Evolutionary conservation across 805 yeast species (phyloP).

Genomic region (Saccharomyces jurei): DNA sequence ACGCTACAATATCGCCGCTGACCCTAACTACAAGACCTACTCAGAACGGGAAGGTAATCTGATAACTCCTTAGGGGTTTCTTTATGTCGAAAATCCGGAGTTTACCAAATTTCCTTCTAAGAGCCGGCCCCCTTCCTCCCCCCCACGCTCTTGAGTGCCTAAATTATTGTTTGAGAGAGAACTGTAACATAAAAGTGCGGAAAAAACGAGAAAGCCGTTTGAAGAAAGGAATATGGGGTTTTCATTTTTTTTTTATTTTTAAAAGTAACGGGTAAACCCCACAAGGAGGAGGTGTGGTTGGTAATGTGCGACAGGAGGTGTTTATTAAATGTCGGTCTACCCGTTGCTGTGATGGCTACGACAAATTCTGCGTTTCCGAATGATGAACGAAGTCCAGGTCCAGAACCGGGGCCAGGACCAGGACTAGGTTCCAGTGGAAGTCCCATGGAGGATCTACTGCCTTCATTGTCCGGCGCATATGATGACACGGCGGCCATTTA

Average conservation of each 20-base stretch:
- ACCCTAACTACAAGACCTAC: constrained; percentile 36
- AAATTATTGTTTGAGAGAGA: not conserved
- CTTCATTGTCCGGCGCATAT: not conserved
- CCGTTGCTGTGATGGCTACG: too few relatives aligned
- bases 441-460: not conserved
- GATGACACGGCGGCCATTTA: not conserved
- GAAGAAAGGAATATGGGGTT: not conserved
- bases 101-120: not conserved
- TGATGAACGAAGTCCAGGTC: too few relatives aligned
- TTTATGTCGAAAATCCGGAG: not conserved
- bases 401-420: not conserved
- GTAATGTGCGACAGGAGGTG: not conserved
- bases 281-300: not conserved
- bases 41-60: constrained; percentile 18
- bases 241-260: not conserved
- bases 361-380: too few relatives aligned
- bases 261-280: not conserved
- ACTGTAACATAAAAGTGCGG: not conserved
- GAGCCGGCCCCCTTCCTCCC: not conserved
- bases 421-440: not conserved
- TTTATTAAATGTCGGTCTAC: not conserved
- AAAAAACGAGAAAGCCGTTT: not conserved
- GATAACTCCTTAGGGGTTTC: not conserved
- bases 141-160: not conserved
- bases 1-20: constrained; percentile 55